Base-by-base conservation (phyloP, 2,329 filamentous ascomycete genomes). In the Cercospora beticola region DNA sequence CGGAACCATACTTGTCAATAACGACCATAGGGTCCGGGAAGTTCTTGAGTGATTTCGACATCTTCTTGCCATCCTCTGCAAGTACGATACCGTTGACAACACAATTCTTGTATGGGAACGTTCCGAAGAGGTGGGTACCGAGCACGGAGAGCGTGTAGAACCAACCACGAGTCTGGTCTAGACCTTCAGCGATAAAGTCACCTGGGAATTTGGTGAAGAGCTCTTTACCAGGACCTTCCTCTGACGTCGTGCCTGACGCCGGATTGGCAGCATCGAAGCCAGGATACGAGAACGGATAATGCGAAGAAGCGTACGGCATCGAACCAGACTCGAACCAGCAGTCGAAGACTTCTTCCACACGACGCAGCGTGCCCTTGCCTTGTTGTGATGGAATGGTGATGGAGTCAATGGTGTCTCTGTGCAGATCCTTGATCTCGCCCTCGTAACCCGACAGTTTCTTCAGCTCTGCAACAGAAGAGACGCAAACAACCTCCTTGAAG, bases 281-380 rank as follows among this genome's bases (percentile, higher is more conserved):
- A 74, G 89, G 87, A 76, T 95, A 95, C 81, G 94, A 91, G 77
- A 97, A 97, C 6, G 94, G 94, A 78, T 96, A 97, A 79, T 97
- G 94, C 71, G 91, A 88, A 73, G 90, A 93, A 52, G 92, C 92
- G 78, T 97, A 97, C 2, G 94, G 94, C 94, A 97, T 97, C 78
- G 91, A 94, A 69, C 94, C 94, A 54, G 93, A 97, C 81, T 97
- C 94, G 71, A 97, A 97, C 93, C 94, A 97, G 78, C 94, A 97
- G 81, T 97, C 94, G 75, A 97, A 97, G 4, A 97, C 92, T 78
- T 97, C 93, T 62, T 93, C 90, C 9, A 95, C 86, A 73, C 94
- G 89, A 75, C 86, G 89, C 70, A 97, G 83, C n/a, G 86, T 85
- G 21, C 93, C 94, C 77, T 94, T 97, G 74, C 94, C 94, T 81